Evolutionary conservation across 106 monocot species (phyloP).

Genomic region (Dactylorhiza incarnata): DNA sequence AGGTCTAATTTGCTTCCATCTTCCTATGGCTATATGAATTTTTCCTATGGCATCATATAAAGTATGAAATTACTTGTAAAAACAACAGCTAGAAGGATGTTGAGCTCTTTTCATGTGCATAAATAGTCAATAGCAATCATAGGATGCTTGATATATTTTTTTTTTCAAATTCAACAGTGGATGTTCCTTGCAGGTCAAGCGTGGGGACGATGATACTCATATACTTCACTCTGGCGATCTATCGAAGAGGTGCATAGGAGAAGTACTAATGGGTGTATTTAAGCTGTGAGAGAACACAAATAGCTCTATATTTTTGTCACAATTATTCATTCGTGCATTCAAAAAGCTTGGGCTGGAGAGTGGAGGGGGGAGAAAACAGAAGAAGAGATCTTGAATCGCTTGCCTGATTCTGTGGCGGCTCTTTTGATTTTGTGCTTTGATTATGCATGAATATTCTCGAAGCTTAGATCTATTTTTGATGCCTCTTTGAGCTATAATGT

Average conservation of each 20-base stretch:
- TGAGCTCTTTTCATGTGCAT: not conserved
- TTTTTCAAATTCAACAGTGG: not conserved
- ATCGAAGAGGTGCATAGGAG: slow-evolving; percentile 12
- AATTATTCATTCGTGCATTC: not conserved
- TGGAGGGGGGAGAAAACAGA: not conserved
- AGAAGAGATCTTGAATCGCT: not conserved
- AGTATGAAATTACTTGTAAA: no score
- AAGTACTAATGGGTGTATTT: not conserved
- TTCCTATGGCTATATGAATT: no score
- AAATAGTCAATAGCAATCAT: not conserved
- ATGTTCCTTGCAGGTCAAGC: slow-evolving; percentile 23
- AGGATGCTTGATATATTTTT: not conserved
- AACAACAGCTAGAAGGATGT: no score
- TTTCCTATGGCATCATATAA: no score
- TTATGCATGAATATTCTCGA: not conserved
- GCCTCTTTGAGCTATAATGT: not conserved
- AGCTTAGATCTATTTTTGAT: not conserved
- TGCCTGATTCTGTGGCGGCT: not conserved
- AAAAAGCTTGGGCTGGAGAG: not conserved
- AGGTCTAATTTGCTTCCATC: no score
- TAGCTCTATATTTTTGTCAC: not conserved
- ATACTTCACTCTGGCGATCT: slow-evolving; percentile 30
- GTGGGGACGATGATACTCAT: slow-evolving; percentile 35
- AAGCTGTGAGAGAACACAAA: not conserved
- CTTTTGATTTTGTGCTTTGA: not conserved